Base-by-base conservation (phyloP, 208 protist species). In the Leishmania aethiopica region DNA sequence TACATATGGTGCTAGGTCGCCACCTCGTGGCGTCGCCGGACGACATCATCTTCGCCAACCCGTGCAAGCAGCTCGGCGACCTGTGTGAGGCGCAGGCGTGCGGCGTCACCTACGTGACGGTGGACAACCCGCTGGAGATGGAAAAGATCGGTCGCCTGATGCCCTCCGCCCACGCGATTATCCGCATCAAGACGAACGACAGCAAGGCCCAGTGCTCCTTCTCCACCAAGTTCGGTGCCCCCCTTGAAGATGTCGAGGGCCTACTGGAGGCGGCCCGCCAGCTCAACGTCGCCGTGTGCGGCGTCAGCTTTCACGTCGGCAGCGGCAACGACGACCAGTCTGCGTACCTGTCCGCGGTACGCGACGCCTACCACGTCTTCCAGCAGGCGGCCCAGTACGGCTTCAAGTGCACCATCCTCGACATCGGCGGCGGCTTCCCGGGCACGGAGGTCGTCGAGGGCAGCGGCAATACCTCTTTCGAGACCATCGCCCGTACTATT, bases 241-340 rank as follows among this genome's bases (percentile, higher is more conserved):
- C 49, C 15, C 78, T 93, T 2, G 75, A 86, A 13, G 84, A 95
- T 17, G 84, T 89, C 7, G 78, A 83, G 42, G 67, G 53, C 8
- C 73, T 98, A 15, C 80, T 98, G 73, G 35, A 82, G 57, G 84
- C 60, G 15, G 88, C 88, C 25, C 80, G 73, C 35, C 78, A 88
- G 59, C 74, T 88, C 35, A 82, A 87, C 49, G 76, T 96, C 6
- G 75, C 94, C 42, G 82, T 98, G 37, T 90, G 91, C 77, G 96
- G 96, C 32, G 85, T 98, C 59, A 90, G 82, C 85, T 98, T 98
- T 77, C 96, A 98, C 89, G 96, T 98, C n/a, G 96, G 96, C 53
- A 96, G 91, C 77, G 93, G 92, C 62, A 96, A 94, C 87, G 78
- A 72, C 67, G 91, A 95, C 70, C 55, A 80, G 17, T 42, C 60